A percentile compares a stretch with the other conserved stretches of the same genome.
phyloP scores from a whole-genome alignment of 2,329 filamentous ascomycete species.

The Cladosporium sp. region DNA sequence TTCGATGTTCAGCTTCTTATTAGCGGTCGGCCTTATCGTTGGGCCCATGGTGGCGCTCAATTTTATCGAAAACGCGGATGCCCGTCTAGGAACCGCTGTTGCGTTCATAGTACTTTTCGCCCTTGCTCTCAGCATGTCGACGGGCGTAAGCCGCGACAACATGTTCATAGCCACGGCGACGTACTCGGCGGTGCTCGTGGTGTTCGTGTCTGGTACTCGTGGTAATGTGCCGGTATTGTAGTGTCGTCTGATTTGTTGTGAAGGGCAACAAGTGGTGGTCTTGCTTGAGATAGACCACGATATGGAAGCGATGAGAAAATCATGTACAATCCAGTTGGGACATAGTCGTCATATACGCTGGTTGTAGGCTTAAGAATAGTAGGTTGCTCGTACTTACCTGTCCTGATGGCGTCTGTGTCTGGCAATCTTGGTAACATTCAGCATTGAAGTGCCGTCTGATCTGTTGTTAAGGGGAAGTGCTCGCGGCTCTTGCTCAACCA shows the following conservation, averaged over 20 bases:
- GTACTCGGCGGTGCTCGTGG: slow-evolving; percentile 14
- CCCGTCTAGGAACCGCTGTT: slow-evolving; percentile 11
- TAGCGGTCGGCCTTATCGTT: slow-evolving; percentile 13
- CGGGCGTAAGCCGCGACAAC: slow-evolving; percentile 13
- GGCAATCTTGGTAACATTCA: not conserved
- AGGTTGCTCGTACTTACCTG: slow-evolving; percentile 15
- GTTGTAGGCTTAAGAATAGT: no score
- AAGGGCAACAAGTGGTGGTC: no score
- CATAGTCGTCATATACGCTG: no score
- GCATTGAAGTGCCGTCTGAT: no score
- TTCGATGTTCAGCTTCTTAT: slow-evolving; percentile 7
- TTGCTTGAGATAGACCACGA: no score
- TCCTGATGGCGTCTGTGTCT: slow-evolving; percentile 15
- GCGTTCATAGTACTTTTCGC: slow-evolving; percentile 15
- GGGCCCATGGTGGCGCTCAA: slow-evolving; percentile 15
- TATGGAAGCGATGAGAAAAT: no score
- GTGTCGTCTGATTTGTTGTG: no score
- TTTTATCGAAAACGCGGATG: slow-evolving; percentile 5
- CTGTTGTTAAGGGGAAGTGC: no score
- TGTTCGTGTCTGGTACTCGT: slow-evolving; percentile 13
- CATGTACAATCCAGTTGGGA: no score
- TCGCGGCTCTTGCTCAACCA: no score
- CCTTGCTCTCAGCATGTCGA: slow-evolving; percentile 3
- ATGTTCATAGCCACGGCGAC: slow-evolving; percentile 16
- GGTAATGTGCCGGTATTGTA: no score